phyloP scores from a whole-genome alignment of 2,329 filamentous ascomycete genomes.

The Trichoderma asperellum region DNA sequence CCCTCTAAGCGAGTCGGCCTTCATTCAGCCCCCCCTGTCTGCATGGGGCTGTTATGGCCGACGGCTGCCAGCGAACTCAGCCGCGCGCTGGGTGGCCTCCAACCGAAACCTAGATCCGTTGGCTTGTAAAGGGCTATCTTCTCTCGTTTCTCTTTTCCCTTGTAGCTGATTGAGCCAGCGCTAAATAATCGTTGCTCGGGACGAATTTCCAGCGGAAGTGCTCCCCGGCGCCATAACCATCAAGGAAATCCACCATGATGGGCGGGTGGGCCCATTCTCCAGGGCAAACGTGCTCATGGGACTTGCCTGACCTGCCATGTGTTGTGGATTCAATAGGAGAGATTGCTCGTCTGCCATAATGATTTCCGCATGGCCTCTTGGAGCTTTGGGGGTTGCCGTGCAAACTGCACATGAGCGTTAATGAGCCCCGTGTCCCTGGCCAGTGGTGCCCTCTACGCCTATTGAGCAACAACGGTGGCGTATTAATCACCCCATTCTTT shows the following conservation, averaged over 20 bases:
- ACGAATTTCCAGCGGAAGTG: slow-evolving; percentile 35
- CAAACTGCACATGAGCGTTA: background rate
- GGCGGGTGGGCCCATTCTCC: slow-evolving; percentile 5
- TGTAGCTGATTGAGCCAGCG: background rate
- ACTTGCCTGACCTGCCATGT: background rate
- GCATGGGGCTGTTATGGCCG: slow-evolving; percentile 19
- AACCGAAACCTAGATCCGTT: slow-evolving; percentile 1
- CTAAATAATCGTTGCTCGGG: slow-evolving; percentile 10
- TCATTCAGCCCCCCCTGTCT: slow-evolving; percentile 11
- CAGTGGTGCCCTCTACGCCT: too few relatives aligned
- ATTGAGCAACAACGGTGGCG: background rate
- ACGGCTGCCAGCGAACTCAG: slow-evolving; percentile 25
- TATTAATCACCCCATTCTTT: background rate
- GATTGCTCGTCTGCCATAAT: background rate
- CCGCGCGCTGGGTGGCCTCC: slow-evolving; percentile 21
- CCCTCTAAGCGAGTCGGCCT: slow-evolving; percentile 7
- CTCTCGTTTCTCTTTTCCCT: background rate
- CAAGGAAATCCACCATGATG: background rate
- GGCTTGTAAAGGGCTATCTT: background rate
- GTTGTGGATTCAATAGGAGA: slow-evolving; percentile 5
- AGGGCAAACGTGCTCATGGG: slow-evolving; percentile 7
- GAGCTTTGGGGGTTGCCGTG: background rate
- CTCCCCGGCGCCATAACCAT: slow-evolving; percentile 38
- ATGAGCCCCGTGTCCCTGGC: too few relatives aligned
- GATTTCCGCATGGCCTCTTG: background rate